Percentiles rank a stretch among this genome's conserved stretches.
These are phyloP conservation scores for Hypoxylon cercidicola DNA, from an alignment of 495 filamentous ascomycete genomes.

Conservation along the genomic window DNA sequence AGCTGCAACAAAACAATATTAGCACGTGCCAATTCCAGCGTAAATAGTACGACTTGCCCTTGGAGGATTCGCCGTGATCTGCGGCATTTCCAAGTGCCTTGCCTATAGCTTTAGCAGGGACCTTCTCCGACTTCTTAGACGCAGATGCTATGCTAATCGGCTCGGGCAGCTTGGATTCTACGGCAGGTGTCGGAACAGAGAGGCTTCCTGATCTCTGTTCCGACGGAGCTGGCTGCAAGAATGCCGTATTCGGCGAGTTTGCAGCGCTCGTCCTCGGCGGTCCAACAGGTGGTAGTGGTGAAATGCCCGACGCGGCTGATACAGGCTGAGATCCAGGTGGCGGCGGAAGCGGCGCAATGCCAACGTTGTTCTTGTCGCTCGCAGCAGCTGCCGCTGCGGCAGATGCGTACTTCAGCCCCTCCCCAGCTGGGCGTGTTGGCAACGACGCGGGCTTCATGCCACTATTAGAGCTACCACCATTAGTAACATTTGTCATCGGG, in stretches of 20 bases:
- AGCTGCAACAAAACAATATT: slow-evolving; percentile 44
- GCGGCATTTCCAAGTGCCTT: slow-evolving; percentile 51
- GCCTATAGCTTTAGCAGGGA: slow-evolving; percentile 48
- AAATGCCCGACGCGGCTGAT: slow-evolving; percentile 51
- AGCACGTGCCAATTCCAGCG: slow-evolving; percentile 29
- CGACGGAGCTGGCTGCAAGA: slow-evolving; percentile 54
- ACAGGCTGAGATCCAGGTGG: slow-evolving; percentile 71
- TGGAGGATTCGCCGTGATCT: slow-evolving; percentile 50
- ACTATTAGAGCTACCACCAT: slow-evolving; percentile 59
- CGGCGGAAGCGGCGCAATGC: slow-evolving; percentile 91
- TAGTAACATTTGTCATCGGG: slow-evolving; percentile 70
- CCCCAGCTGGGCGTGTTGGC: slow-evolving; percentile 84
- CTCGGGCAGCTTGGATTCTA: slow-evolving; percentile 38
- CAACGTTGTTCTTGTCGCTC: slow-evolving; percentile 92
- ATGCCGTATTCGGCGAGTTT: slow-evolving; percentile 54
- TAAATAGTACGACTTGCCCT: slow-evolving; percentile 44
- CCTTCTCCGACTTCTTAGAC: slow-evolving; percentile 54
- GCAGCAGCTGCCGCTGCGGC: slow-evolving; percentile 95
- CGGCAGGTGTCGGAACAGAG: slow-evolving; percentile 29
- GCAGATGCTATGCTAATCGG: slow-evolving; percentile 22
- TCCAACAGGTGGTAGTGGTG: slow-evolving; percentile 59
- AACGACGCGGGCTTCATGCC: slow-evolving; percentile 92
- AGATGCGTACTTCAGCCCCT: slow-evolving; percentile 95
- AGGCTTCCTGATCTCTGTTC: slow-evolving; percentile 48
- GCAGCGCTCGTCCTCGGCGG: slow-evolving; percentile 54